Evolutionary conservation across 306 rosid species (phyloP), one percentile per base, ranked within the genome.

Genomic region (Spatholobus suberectus): DNA sequence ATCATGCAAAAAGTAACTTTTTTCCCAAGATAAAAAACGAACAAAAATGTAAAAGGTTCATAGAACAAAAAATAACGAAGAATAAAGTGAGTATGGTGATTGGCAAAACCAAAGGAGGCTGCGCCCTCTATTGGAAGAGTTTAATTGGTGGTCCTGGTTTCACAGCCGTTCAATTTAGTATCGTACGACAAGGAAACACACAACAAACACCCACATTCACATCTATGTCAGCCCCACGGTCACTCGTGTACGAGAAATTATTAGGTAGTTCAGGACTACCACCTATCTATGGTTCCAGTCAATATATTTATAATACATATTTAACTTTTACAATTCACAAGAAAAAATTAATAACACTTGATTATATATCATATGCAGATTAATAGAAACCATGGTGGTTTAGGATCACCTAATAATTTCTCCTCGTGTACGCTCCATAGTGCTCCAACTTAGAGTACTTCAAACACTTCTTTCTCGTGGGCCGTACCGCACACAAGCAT

Each of bases 101-200:
- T 4, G 35, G 29, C 24, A 40, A 70, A 58, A 54, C 43, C 52
- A 40, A 41, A 38, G 68, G 21, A 20, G 81, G 75, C 47, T 84
- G 76, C 17, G 62, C 61, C 32, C 24, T 29, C 5, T 27, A 83
- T 86, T 69, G 34, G 54, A 67, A 78, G 37, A 54, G 87, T 76
- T 79, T 35, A 83, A 80, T 72, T 35, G 34, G 83, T 84, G 88
- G 94, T 83, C 88, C 89, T 77, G 37, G 13, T n/a, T 59, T 72
- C 35, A 55, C 67, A 76, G 67, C 85, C 89, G 85, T 74, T 65
- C 77, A 86, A 80, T 85, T 67, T 0, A n/a, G 49, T 4, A 89
- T 87, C 85, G 52, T 68, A 85, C 89, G 92, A 86, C 77, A 70
- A 43, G 24, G 23, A 85, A 55, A 24, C 26, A 61, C n/a, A 62